These are phyloP conservation scores for Pelargonium myrrhifolium DNA, from an alignment of 441 rosid genomes.

Conservation along the genomic window DNA sequence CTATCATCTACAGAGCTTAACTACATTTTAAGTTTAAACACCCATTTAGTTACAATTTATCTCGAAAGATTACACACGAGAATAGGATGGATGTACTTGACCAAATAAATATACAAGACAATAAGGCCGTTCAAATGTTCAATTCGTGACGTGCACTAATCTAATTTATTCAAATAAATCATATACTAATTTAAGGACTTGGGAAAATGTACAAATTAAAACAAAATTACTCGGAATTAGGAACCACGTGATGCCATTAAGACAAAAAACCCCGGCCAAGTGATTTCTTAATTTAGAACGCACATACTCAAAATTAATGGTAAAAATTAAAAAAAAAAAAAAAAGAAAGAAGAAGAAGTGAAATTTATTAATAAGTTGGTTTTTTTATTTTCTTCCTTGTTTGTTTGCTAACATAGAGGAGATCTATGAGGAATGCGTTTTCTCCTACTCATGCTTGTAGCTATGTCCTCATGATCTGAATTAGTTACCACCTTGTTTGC, in stretches of 20 bases:
- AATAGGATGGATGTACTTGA: background rate
- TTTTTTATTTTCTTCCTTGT: background rate
- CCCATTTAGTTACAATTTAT: background rate
- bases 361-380: background rate
- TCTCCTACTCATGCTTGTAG: conserved; percentile 66
- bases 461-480: conserved; percentile 48
- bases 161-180: background rate
- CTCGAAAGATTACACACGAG: background rate
- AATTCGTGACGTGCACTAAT: background rate
- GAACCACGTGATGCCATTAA: conserved; percentile 75
- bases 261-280: conserved; percentile 60
- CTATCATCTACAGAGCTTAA: too few species aligned
- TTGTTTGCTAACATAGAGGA: conserved; percentile 54
- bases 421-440: conserved; percentile 92
- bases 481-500: conserved; percentile 30
- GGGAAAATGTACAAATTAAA: conserved; percentile 23
- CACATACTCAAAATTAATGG: conserved; percentile 21
- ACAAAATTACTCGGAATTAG: conserved; percentile 42
- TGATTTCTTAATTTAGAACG: conserved; percentile 33
- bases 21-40: background rate
- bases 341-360: background rate
- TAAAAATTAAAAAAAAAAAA: too few species aligned
- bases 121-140: background rate
- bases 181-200: background rate
- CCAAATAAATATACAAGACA: background rate